phyloP scores from a whole-genome alignment of 2,329 filamentous ascomycete genomes.

The Neofusicoccum kwambonambiense region DNA sequence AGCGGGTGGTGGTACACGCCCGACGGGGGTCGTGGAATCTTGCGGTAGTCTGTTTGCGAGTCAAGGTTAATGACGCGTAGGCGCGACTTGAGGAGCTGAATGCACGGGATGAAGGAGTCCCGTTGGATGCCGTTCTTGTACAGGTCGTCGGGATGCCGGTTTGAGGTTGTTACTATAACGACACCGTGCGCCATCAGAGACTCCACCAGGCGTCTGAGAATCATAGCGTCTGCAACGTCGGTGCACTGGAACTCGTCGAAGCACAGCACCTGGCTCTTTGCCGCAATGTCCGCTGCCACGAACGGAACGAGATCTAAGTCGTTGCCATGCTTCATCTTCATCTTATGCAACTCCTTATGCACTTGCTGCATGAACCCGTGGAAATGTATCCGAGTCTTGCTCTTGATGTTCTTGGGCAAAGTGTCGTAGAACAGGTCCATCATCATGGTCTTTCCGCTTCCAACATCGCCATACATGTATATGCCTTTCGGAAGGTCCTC shows the following conservation, averaged over 20 bases:
- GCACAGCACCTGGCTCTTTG: slow-evolving; percentile 80
- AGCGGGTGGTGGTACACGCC: slow-evolving; percentile 92
- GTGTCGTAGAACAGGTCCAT: slow-evolving; percentile 99
- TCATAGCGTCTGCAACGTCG: slow-evolving; percentile 98
- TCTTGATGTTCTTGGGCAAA: slow-evolving; percentile 71
- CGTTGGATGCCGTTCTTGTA: slow-evolving; percentile 98
- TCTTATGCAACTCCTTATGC: slow-evolving; percentile 82
- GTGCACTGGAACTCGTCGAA: slow-evolving; percentile 99
- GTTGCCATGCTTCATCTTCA: slow-evolving; percentile 85
- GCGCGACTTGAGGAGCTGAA: slow-evolving; percentile 80
- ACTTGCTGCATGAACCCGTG: slow-evolving; percentile 99
- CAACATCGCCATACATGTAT: slow-evolving; percentile 95
- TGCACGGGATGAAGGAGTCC: slow-evolving; percentile 92
- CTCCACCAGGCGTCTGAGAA: slow-evolving; percentile 83
- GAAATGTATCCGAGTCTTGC: slow-evolving; percentile 94
- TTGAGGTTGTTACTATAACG: slow-evolving; percentile 92
- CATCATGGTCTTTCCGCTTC: slow-evolving; percentile 97
- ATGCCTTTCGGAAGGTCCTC: slow-evolving; percentile 79
- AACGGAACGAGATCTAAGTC: slow-evolving; percentile 90
- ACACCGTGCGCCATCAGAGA: slow-evolving; percentile 95
- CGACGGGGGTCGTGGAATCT: slow-evolving; percentile 87
- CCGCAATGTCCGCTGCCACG: slow-evolving; percentile 90
- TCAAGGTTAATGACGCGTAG: slow-evolving; percentile 92
- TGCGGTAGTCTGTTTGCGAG: slow-evolving; percentile 94
- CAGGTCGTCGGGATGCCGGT: slow-evolving; percentile 91